These are phyloP conservation scores for Carex parvula DNA, from an alignment of 176 grass and related monocot genomes.

Conservation along the genomic window DNA sequence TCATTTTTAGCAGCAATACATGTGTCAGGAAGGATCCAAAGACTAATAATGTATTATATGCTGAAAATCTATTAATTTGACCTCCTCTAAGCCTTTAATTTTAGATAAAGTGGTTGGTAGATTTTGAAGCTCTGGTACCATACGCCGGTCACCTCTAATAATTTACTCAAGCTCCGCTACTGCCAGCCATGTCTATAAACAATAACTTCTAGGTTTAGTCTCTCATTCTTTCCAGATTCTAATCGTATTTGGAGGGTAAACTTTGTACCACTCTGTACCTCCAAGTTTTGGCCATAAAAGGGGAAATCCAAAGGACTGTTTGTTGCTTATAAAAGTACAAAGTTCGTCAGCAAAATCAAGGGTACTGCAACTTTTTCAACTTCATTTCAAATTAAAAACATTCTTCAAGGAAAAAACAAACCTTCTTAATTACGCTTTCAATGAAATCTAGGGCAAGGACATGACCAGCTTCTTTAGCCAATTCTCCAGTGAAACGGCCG, in stretches of 20 bases:
- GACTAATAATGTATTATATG: neutral
- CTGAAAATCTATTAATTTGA: no score
- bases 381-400: neutral
- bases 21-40: neutral
- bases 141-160: neutral
- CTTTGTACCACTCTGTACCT: neutral
- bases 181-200: neutral
- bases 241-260: neutral
- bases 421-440: slow-evolving; percentile 97
- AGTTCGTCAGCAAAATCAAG: neutral
- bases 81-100: no score
- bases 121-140: neutral
- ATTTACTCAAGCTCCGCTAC: neutral
- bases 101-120: neutral
- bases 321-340: neutral
- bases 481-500: slow-evolving; percentile 83
- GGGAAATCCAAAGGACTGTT: neutral
- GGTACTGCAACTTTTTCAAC: neutral
- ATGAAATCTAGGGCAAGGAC: slow-evolving; percentile 96
- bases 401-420: slow-evolving; percentile 20
- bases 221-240: neutral
- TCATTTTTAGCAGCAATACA: neutral
- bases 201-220: neutral
- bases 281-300: neutral
- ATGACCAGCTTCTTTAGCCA: slow-evolving; percentile 78